phyloP scores from a whole-genome alignment of 805 yeast genomes.

The Candida silvatica region DNA sequence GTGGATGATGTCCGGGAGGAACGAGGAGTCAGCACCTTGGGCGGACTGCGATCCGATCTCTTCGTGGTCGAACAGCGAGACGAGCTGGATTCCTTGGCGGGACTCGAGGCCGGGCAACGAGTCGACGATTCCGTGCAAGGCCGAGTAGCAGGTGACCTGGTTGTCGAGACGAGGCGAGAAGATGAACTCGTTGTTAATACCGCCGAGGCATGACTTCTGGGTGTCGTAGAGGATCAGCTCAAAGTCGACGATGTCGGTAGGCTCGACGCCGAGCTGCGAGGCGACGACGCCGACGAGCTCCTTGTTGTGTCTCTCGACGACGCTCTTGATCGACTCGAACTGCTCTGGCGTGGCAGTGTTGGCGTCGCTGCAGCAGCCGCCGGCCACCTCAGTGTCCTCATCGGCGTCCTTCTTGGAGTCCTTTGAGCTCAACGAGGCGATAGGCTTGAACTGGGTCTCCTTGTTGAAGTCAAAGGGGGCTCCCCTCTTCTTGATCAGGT shows the following conservation, averaged over 20 bases:
- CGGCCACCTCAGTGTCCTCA: conserved; percentile 3
- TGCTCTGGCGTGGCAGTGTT: conserved; percentile 34
- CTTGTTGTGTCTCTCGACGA: conserved; percentile 68
- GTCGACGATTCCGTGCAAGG: conserved; percentile 61
- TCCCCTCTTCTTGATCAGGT: conserved; percentile 70
- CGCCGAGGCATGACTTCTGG: conserved; percentile 79
- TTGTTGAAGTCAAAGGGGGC: conserved; percentile 80
- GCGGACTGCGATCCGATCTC: conserved; percentile 92
- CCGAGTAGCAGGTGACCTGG: conserved; percentile 78
- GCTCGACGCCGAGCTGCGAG: conserved; percentile 43
- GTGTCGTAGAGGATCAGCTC: conserved; percentile 82
- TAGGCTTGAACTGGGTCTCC: conserved; percentile 80
- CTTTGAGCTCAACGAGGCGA: conserved; percentile 50
- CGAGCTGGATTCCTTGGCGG: conserved; percentile 56
- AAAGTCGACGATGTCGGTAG: conserved; percentile 72
- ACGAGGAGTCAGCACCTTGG: conserved; percentile 94
- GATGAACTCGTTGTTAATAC: conserved; percentile 81
- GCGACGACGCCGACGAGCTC: conserved; percentile 66
- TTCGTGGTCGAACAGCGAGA: conserved; percentile 91
- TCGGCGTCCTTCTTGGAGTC: conserved; percentile 5
- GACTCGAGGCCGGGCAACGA: conserved; percentile 26
- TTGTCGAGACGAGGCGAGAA: conserved; percentile 91
- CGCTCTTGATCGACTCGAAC: conserved; percentile 56
- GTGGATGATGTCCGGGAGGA: conserved; percentile 68
- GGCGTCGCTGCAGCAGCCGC: conserved; percentile 43